Base-by-base conservation (phyloP, 345 rosid species). In the Balakata baccata region DNA sequence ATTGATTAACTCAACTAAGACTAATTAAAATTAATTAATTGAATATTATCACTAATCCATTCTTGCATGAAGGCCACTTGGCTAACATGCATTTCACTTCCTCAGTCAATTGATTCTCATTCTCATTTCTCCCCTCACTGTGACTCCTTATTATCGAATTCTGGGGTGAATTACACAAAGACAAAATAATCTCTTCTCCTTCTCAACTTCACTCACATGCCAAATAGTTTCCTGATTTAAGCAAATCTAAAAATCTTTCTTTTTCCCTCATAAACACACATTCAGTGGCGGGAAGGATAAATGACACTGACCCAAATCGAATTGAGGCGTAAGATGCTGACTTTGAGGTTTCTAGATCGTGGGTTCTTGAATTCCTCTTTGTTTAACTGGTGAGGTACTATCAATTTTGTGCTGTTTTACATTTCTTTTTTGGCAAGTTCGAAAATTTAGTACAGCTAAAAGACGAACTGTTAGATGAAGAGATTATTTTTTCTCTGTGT, bases 331-430 rank as follows among this genome's bases (percentile, higher is more conserved):
- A 12, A 72, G 68, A 71, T 79, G 74, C 83, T 56, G 68, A 14
- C 51, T 70, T 78, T 80, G 76, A 62, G 80, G 80, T 71, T 58
- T 74, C 71, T 81, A 65, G 75, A 51, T 70, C 75, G 61, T 71
- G 85, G 82, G 85, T 77, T 81, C 60, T 81, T 75, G 69, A 73
- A 57, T 81, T 79, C 77, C 11, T 68, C 75, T 69, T 58, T 74
- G 45, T 37, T 64, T 73, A 46, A 56, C 25, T 12, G 11, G 69
- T 14, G 41, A 82, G 86, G 86, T 82, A 81, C 73, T 66, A 16
- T 60, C 20, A 49, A 39, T 43, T 63, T 18, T 73, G 60, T 54
- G 18, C 57, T 57, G 12, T 59, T 18, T 53, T 20, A 34, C 16
- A 11, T 37, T 34, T 53, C 7, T 59, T 20, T 50, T 45, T 18